Conservation (phyloP, 164 flowering plant genomes). For the Vitis labrusca region DNA sequence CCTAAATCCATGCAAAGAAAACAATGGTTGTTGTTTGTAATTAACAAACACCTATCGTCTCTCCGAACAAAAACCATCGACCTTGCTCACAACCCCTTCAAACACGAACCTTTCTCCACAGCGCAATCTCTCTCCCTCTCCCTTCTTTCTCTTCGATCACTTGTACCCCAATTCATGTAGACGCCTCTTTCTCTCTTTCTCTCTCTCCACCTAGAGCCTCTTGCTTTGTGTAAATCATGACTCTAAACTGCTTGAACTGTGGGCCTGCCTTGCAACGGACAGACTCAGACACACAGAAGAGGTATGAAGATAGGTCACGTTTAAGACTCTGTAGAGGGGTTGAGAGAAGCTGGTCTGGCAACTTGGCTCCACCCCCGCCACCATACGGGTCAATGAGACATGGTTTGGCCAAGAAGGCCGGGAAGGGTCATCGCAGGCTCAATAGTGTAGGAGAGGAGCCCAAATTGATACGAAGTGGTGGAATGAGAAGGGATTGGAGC, state of each 20-base stretch:
- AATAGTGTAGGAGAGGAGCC: slow-evolving; percentile 32
- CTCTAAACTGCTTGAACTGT: slow-evolving; percentile 31
- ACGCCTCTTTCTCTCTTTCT: too few relatives aligned
- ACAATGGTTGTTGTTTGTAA: background rate
- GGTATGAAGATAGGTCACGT: background rate
- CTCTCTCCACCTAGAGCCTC: too few relatives aligned
- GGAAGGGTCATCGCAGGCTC: slow-evolving; percentile 27
- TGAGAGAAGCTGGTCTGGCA: slow-evolving; percentile 59
- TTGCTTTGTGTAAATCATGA: slow-evolving; percentile 13
- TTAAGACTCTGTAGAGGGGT: slow-evolving; percentile 4
- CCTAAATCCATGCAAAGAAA: background rate
- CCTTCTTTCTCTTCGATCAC: too few relatives aligned
- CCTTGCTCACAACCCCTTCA: background rate
- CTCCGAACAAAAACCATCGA: background rate
- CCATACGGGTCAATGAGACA: slow-evolving; percentile 19
- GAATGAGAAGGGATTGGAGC: slow-evolving; percentile 93
- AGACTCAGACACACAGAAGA: slow-evolving; percentile 15
- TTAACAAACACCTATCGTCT: background rate
- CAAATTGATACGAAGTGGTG: slow-evolving; percentile 57
- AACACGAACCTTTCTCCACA: background rate
- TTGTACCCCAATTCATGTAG: too few relatives aligned
- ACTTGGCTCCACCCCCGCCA: slow-evolving; percentile 21
- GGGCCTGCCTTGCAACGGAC: slow-evolving; percentile 20
- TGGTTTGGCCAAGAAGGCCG: slow-evolving; percentile 8
- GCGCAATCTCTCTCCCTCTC: background rate